These are phyloP conservation scores for Nitzschia sp. DNA, from an alignment of 108 stramenopile species.

Conservation along the genomic window DNA sequence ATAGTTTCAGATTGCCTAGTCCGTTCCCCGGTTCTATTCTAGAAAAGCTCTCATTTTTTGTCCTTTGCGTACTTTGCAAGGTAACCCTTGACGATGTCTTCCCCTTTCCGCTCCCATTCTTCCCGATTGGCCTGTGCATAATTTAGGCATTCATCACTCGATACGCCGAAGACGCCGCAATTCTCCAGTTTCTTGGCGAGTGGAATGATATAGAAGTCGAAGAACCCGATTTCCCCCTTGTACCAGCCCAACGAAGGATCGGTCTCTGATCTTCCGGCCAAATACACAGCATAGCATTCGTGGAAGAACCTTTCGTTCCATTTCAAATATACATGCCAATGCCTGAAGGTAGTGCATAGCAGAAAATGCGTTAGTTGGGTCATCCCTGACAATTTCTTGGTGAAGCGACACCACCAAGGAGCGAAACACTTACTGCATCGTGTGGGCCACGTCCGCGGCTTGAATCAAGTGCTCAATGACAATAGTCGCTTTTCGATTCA, in stretches of 20 bases:
- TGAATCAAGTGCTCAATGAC: slow-evolving; percentile 9
- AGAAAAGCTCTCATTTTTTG: no score
- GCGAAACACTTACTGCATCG: slow-evolving; percentile 3
- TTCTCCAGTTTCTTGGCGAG: slow-evolving; percentile 45
- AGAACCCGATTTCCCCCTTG: slow-evolving; percentile 28
- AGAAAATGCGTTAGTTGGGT: no score
- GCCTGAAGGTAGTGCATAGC: no score
- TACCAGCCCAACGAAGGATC: slow-evolving; percentile 15
- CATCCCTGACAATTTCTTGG: no score
- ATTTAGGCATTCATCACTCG: slow-evolving; percentile 3
- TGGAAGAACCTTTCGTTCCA: slow-evolving; percentile 10
- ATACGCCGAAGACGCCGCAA: slow-evolving; percentile 43
- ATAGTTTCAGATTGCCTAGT: no score
- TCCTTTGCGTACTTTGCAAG: background rate
- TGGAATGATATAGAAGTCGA: slow-evolving; percentile 50
- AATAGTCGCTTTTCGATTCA: slow-evolving; percentile 9
- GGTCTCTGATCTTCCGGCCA: slow-evolving; percentile 1
- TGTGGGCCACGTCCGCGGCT: slow-evolving; percentile 1
- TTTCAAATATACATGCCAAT: slow-evolving; percentile 7
- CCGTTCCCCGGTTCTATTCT: no score
- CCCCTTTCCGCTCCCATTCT: background rate
- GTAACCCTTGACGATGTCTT: slow-evolving; percentile 12
- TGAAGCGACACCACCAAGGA: no score
- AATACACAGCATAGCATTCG: slow-evolving; percentile 1
- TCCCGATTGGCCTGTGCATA: background rate